phyloP scores from a whole-genome alignment of 148 eudicot species.

The Camellia lanceoleosa region DNA sequence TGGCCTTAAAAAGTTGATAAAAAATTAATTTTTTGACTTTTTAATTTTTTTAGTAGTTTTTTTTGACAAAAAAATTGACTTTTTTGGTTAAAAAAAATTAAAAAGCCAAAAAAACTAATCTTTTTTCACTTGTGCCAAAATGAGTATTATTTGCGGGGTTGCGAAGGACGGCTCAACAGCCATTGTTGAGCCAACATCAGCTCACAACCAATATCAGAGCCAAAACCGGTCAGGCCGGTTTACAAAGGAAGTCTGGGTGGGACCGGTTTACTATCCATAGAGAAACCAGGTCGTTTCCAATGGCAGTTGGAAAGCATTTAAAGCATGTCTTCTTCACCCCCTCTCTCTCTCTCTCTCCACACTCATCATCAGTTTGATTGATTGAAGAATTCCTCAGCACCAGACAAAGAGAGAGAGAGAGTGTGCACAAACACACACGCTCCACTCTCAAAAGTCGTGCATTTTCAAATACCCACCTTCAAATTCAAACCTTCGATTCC shows the following conservation, averaged over 20 bases:
- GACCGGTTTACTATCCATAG: constrained; percentile 12
- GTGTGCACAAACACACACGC: not conserved
- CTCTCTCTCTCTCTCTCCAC: constrained; percentile 14
- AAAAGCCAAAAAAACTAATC: too few relatives aligned
- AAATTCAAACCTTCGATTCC: not conserved
- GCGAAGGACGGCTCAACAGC: not conserved
- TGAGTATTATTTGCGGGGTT: not conserved
- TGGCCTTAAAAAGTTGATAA: too few relatives aligned
- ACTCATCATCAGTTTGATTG: constrained; percentile 6
- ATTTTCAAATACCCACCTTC: constrained; percentile 2
- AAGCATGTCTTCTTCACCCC: constrained; percentile 21
- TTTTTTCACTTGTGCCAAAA: too few relatives aligned
- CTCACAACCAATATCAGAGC: not conserved
- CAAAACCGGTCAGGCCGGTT: constrained; percentile 29
- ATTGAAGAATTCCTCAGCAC: constrained; percentile 10
- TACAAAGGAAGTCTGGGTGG: not conserved
- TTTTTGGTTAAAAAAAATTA: too few relatives aligned
- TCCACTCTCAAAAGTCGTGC: constrained; percentile 16
- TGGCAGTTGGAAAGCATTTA: constrained; percentile 87
- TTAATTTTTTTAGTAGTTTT: too few relatives aligned
- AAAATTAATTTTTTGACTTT: too few relatives aligned
- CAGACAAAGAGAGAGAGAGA: not conserved
- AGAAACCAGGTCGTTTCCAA: constrained; percentile 38
- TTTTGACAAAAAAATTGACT: too few relatives aligned
- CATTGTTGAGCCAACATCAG: not conserved